Evolutionary conservation across 2,329 filamentous ascomycete species (phyloP), one percentile per base, ranked within the genome.

Genomic region (Purpureocillium takamizusanense): DNA sequence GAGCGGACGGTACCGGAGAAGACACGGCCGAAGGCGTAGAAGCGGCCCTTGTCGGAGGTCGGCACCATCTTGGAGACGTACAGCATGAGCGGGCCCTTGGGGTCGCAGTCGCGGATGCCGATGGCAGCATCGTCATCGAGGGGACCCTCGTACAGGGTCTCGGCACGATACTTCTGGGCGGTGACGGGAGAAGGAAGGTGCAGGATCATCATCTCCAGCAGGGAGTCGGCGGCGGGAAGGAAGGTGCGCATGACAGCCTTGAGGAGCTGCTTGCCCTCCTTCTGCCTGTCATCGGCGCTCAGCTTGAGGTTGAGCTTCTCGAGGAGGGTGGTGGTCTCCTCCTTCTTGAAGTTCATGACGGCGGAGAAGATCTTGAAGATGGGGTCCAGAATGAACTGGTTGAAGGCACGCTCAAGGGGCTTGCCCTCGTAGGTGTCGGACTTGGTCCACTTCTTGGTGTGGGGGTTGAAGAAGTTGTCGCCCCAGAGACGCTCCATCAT

Each of bases 41-140:
- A 98, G 74, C 92, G 90, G 71, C 92, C 92, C 84, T 95, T 97
- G 65, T 98, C 92, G 59, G 88, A 94, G 56, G 92, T 98, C 60
- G 92, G 92, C 62, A 98, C 92, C 92, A 98, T 98, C 87, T 98
- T 98, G 69, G 92, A 98, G 68, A 98, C 89, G 85, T 98, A 98
- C 55, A 97, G 78, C 92, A 98, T 98, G 70, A 98, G 92, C 60
- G 90, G 86, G 67, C 79, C 92, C 77, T 95, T 94, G 70, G 90
- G 78, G 69, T 98, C 87, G 69, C 92, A 97, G 78, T 97, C 88
- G 59, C 89, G 89, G 79, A 98, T 95, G 79, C 82, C 88, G 65
- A 95, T 85, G 74, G 85, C 89, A 57, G 82, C 81, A 69, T 87
- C 83, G 59, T 98, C 92, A 64, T 98, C 92, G 43, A 73, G 61